Conservation (phyloP, 73 alveolate genomes). For the Tetrahymena thermophila region DNA sequence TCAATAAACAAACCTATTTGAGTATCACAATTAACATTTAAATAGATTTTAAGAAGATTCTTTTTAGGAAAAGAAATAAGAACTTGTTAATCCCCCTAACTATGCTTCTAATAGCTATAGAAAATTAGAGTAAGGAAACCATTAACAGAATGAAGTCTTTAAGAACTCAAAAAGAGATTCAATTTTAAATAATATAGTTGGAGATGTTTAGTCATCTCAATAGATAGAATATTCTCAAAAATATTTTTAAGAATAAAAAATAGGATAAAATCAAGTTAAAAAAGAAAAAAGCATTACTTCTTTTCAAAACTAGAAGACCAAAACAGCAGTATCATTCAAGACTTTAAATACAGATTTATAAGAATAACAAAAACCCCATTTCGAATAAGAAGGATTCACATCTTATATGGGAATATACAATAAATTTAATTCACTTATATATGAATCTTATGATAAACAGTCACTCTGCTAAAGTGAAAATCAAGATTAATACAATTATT, state of each 20-base stretch:
- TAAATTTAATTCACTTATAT: neutral
- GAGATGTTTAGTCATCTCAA: neutral
- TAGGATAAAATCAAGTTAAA: neutral
- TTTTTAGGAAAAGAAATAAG: neutral
- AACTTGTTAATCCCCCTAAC: neutral
- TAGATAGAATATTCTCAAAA: neutral
- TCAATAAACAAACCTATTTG: neutral
- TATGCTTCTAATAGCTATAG: neutral
- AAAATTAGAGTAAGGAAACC: neutral
- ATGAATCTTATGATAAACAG: neutral
- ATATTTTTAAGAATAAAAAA: neutral
- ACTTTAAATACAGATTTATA: neutral
- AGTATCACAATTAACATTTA: neutral
- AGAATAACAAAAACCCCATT: neutral
- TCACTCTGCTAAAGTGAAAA: neutral
- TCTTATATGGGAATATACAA: neutral
- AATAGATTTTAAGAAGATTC: neutral
- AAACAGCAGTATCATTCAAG: neutral
- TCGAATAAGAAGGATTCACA: neutral
- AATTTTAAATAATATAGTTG: neutral
- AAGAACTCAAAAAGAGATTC: neutral
- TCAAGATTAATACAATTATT: too few species aligned
- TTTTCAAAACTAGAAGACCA: neutral
- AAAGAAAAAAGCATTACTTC: neutral
- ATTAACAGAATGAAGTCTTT: neutral